phyloP scores from a whole-genome alignment of 2,329 filamentous ascomycete genomes.

The Apiospora arundinis region DNA sequence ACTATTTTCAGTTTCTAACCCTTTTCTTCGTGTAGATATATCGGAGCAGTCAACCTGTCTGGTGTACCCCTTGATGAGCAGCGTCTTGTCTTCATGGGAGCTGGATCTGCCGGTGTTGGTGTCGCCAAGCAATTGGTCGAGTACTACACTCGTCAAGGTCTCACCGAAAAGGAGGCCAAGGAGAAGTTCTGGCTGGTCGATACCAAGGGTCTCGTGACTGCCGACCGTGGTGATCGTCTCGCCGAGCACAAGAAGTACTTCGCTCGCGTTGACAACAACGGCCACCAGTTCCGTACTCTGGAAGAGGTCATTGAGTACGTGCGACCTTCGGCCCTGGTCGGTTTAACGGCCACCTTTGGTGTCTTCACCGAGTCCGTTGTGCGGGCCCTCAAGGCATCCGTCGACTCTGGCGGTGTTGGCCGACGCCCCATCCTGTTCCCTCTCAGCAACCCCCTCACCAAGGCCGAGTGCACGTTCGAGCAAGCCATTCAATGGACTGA shows the following conservation, averaged over 20 bases:
- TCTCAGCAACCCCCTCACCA: constrained; percentile 92
- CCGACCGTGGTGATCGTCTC: constrained; percentile 90
- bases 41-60: constrained; percentile 80
- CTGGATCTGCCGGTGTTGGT: constrained; percentile 93
- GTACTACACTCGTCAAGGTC: constrained; percentile 91
- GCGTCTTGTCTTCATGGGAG: constrained; percentile 93
- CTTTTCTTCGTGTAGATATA: constrained; percentile 50
- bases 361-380: constrained; percentile 91
- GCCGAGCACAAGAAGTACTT: constrained; percentile 87
- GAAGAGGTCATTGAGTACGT: constrained; percentile 94
- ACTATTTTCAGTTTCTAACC: not conserved
- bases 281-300: constrained; percentile 76
- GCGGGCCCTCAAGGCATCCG: constrained; percentile 69
- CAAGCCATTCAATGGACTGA: constrained; percentile 91
- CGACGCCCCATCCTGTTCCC: constrained; percentile 92
- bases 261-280: constrained; percentile 68
- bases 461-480: constrained; percentile 98
- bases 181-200: constrained; percentile 98
- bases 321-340: constrained; percentile 92
- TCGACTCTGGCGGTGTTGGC: constrained; percentile 69
- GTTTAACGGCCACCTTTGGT: constrained; percentile 91
- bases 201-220: constrained; percentile 93
- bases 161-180: constrained; percentile 85
- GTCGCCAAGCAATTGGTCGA: constrained; percentile 98
- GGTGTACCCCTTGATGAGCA: constrained; percentile 88